phyloP scores from a whole-genome alignment of 129 eudicot genomes.

The Deinandra increscens region DNA sequence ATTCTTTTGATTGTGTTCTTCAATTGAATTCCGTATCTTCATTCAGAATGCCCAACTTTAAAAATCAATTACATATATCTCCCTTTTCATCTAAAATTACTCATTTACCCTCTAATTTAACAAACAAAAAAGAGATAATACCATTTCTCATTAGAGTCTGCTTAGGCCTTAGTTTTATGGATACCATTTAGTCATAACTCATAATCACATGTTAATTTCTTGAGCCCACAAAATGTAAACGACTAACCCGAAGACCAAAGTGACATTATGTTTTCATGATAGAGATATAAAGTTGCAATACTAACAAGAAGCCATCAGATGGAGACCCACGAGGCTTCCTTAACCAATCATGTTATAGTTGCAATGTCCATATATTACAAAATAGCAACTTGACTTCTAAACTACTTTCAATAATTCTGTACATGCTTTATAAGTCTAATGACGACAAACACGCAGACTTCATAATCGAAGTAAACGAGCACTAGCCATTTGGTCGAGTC shows the following conservation, averaged over 20 bases:
- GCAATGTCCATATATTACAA: conserved; percentile 25
- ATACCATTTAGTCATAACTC: neutral
- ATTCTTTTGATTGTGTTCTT: too few species aligned
- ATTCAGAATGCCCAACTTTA: too few species aligned
- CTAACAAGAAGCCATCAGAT: conserved; percentile 6
- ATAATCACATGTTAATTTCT: neutral
- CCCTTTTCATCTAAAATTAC: too few species aligned
- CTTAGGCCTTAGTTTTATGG: neutral
- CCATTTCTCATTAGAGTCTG: neutral
- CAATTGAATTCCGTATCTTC: too few species aligned
- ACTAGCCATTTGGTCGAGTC: neutral
- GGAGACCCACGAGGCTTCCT: conserved; percentile 18
- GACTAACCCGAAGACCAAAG: too few species aligned
- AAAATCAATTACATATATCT: too few species aligned
- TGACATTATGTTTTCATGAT: too few species aligned
- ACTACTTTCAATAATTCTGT: conserved; percentile 16
- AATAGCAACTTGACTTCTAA: conserved; percentile 29
- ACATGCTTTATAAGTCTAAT: conserved; percentile 2
- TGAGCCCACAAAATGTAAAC: conserved; percentile 28
- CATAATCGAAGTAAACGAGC: neutral
- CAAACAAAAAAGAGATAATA: too few species aligned
- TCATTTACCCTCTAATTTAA: too few species aligned
- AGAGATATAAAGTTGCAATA: too few species aligned
- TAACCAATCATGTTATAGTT: conserved; percentile 23
- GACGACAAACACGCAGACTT: conserved; percentile 18